These are phyloP conservation scores for Jackrogersella multiformis DNA, from an alignment of 495 filamentous ascomycete genomes.

Conservation along the genomic window DNA sequence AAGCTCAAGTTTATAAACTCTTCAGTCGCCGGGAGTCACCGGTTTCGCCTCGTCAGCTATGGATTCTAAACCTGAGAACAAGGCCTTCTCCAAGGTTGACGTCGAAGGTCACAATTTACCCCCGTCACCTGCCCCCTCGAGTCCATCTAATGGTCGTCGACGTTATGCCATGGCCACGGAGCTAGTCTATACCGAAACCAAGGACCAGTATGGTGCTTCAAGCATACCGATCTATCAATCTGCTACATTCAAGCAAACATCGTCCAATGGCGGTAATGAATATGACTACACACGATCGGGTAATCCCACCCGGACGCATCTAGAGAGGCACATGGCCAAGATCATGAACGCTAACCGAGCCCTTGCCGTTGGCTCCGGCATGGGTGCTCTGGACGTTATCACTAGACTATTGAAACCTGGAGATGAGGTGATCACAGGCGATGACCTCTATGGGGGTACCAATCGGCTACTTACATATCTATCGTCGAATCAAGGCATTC, in stretches of 20 bases:
- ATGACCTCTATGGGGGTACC: constrained; percentile 96
- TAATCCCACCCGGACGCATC: constrained; percentile 94
- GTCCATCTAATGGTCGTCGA: constrained; percentile 79
- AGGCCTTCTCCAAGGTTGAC: constrained; percentile 78
- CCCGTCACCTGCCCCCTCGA: constrained; percentile 93
- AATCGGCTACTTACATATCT: constrained; percentile 94
- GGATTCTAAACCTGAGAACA: constrained; percentile 60
- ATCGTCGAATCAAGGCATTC: constrained; percentile 82
- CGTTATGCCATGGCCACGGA: constrained; percentile 93
- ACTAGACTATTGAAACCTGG: constrained; percentile 92
- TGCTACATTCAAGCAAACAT: constrained; percentile 96
- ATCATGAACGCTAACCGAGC: constrained; percentile 95
- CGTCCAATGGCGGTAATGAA: constrained; percentile 77
- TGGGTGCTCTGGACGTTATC: constrained; percentile 97
- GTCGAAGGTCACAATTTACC: constrained; percentile 90
- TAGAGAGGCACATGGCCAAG: constrained; percentile 96
- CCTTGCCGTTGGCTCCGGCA: constrained; percentile 92
- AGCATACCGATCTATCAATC: constrained; percentile 98
- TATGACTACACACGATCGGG: constrained; percentile 99
- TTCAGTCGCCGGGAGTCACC: constrained; percentile 9
- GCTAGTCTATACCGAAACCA: constrained; percentile 92
- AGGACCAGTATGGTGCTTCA: constrained; percentile 94
- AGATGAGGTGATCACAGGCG: constrained; percentile 95
- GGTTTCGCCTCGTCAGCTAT: constrained; percentile 30
- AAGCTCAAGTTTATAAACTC: constrained; percentile 4